These are phyloP conservation scores for Wickerhamomyces canadensis DNA, from an alignment of 805 yeast genomes.

Conservation along the genomic window DNA sequence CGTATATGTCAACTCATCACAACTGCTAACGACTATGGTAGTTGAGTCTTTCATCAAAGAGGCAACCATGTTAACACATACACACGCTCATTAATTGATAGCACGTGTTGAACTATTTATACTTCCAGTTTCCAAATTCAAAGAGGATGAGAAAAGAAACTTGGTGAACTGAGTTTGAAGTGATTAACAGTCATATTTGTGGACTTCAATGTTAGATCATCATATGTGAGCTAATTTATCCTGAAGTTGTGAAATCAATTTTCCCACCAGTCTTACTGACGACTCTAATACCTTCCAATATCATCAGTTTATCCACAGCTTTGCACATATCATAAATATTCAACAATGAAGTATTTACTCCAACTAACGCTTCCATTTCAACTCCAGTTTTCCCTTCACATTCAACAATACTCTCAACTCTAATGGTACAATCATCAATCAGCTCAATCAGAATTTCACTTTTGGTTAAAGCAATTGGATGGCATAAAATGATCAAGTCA, in stretches of 20 bases:
- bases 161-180: too few relatives aligned
- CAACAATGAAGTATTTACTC: conserved; percentile 36
- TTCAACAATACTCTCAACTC: conserved; percentile 33
- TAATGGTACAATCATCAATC: conserved; percentile 19
- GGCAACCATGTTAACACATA: too few relatives aligned
- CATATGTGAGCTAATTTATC: too few relatives aligned
- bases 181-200: too few relatives aligned
- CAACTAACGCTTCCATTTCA: conserved; percentile 52
- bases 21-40: too few relatives aligned
- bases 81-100: too few relatives aligned
- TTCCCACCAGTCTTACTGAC: conserved; percentile 40
- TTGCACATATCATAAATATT: conserved; percentile 57
- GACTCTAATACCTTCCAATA: conserved; percentile 32
- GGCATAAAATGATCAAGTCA: conserved; percentile 45
- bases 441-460: conserved; percentile 30
- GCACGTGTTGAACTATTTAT: too few relatives aligned
- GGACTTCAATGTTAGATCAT: too few relatives aligned
- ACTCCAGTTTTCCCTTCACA: conserved; percentile 51
- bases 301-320: conserved; percentile 48
- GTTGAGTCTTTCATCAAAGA: too few relatives aligned
- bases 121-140: too few relatives aligned
- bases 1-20: too few relatives aligned
- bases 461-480: conserved; percentile 39
- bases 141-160: too few relatives aligned
- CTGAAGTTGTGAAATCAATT: conserved; percentile 16